Conservation (phyloP, 495 filamentous ascomycete species). For the Penicillium egyptiacum region DNA sequence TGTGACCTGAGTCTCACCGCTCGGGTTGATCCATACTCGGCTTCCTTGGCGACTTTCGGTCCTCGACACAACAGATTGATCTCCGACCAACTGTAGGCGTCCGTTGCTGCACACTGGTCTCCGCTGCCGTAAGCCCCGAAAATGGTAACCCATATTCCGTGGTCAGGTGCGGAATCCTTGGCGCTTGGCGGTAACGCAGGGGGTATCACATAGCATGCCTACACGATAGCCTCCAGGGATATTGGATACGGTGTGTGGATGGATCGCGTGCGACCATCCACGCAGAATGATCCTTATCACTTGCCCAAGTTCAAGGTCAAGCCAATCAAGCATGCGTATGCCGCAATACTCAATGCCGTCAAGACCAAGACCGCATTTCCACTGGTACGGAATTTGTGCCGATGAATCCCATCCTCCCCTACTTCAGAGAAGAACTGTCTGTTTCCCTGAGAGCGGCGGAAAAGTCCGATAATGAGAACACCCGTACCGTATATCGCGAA, state of each 20-base stretch:
- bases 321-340: conserved; percentile 76
- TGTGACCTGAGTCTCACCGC: conserved; percentile 23
- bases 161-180: conserved; percentile 31
- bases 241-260: conserved; percentile 10
- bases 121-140: conserved; percentile 10
- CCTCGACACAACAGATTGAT: conserved; percentile 15
- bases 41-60: conserved; percentile 22
- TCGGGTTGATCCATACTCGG: conserved; percentile 29
- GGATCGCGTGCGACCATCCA: conserved; percentile 9
- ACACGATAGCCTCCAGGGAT: conserved; percentile 2
- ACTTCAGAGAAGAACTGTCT: conserved; percentile 85
- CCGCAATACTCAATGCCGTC: conserved; percentile 74
- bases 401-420: conserved; percentile 62
- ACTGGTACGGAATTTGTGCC: conserved; percentile 85
- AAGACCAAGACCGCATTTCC: conserved; percentile 77
- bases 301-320: conserved; percentile 62
- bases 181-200: conserved; percentile 43
- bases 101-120: conserved; percentile 19
- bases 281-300: conserved; percentile 16
- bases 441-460: conserved; percentile 86
- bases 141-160: conserved; percentile 14
- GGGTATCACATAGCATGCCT: conserved; percentile 19
- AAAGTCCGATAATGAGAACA: conserved; percentile 75
- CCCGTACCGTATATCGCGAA: conserved; percentile 90
- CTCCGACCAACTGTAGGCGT: conserved; percentile 23